phyloP scores from a whole-genome alignment of 352 stramenopile genomes.

The Globisporangium canariense region DNA sequence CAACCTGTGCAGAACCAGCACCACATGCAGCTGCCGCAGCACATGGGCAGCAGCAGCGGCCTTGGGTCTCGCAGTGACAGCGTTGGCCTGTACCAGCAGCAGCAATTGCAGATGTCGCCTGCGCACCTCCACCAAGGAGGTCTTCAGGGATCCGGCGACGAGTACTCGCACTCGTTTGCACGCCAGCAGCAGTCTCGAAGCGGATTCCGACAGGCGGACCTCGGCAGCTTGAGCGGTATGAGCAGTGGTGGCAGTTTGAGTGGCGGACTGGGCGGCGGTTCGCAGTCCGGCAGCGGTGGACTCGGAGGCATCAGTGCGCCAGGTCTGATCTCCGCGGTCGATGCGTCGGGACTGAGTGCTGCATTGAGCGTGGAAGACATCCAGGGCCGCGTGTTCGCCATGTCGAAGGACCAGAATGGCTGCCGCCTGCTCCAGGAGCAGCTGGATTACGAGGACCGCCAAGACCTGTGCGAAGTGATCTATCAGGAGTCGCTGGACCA shows the following conservation, averaged over 20 bases:
- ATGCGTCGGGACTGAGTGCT: constrained; percentile 28
- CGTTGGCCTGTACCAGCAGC: constrained; percentile 2
- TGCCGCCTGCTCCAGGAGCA: constrained; percentile 97
- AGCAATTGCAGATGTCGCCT: constrained; percentile 16
- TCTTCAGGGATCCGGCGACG: neutral
- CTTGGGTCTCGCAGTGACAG: neutral
- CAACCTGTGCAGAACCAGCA: constrained; percentile 39
- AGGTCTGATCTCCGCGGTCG: neutral
- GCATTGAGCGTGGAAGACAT: constrained; percentile 71
- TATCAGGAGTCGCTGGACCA: constrained; percentile 96
- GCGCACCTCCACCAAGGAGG: constrained; percentile 12
- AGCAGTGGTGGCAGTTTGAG: constrained; percentile 5
- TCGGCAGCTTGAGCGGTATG: constrained; percentile 9
- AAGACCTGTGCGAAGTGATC: constrained; percentile 91
- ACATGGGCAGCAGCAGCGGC: constrained; percentile 4
- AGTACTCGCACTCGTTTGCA: constrained; percentile 13
- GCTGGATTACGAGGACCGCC: constrained; percentile 92
- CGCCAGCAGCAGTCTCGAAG: constrained; percentile 9
- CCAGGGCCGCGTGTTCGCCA: constrained; percentile 73
- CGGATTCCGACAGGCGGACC: constrained; percentile 6
- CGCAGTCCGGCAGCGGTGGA: constrained; percentile 5
- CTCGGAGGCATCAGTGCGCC: constrained; percentile 9
- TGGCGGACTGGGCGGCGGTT: constrained; percentile 5
- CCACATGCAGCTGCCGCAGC: constrained; percentile 18
- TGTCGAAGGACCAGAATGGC: constrained; percentile 97